Base-by-base conservation (phyloP, 768 basidiomycete species). In the Fibroporia radiculosa region DNA sequence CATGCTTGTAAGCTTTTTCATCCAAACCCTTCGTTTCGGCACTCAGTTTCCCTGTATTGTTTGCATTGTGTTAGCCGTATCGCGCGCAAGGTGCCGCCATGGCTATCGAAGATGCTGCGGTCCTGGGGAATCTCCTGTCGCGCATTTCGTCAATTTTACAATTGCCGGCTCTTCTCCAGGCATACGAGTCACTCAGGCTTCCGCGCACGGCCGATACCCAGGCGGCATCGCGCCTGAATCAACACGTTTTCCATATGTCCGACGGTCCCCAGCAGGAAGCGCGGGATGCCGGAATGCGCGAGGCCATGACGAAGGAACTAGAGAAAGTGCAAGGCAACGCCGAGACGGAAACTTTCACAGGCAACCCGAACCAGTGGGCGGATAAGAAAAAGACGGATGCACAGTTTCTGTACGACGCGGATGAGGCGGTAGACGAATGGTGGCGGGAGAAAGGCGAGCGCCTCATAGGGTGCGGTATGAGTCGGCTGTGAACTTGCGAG, bases 321-420 rank as follows among this genome's bases (percentile, higher is more conserved):
- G 51, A 54, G 20, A 18, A 45, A 47, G 44, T 55, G 26, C 19
- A 47, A 49, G 32, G 50, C 25, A 11, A 63, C 63, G 44, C 43
- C 24, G 35, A 44, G 47, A 48, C 35, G 41, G 26, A 42, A 23
- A 13, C 64, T 62, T 22, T 48, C 20, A 51, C 57, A 32, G 66
- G 64, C 1, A 76, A 71, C 51, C 63, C 68, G 46, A 80, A 80
- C 49, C 68, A 75, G 48, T 80, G 79, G 79, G 75, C 77, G 3
- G 78, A 82, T 55, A 67, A 64, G 53, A 60, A 57, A 40, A 77
- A 76, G 66, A 78, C 59, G 40, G 44, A 38, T 25, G 52, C 50
- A 5, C 70, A 73, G 53, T 80, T 77, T 58, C 65, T 66, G n/a
- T 78, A 79, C 48, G 76, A 79, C 47, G 73, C 75, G 0, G 77